A percentile compares a stretch with the other conserved stretches of the same genome.
These are phyloP conservation scores for Quercus alba DNA, from an alignment of 306 rosid species.

Conservation along the genomic window DNA sequence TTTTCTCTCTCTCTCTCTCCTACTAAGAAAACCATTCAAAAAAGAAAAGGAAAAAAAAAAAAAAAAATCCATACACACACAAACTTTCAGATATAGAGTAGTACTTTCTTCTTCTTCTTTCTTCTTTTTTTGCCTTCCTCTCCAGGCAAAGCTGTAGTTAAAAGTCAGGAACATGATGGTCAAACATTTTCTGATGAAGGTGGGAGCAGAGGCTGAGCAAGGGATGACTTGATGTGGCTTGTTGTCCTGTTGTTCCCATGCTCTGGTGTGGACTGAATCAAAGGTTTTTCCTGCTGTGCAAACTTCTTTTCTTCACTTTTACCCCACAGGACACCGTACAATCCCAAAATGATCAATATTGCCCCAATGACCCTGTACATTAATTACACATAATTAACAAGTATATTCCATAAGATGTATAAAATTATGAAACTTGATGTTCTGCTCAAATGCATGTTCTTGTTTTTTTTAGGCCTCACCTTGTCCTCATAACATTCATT, in stretches of 20 bases:
- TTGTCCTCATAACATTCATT: too few species aligned
- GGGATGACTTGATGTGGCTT: constrained; percentile 55
- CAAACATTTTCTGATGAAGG: constrained; percentile 80
- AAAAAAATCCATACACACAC: constrained; percentile 43
- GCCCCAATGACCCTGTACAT: constrained; percentile 88
- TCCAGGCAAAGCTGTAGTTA: constrained; percentile 24
- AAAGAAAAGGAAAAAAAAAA: background rate
- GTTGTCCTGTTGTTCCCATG: constrained; percentile 47
- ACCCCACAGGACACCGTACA: constrained; percentile 91
- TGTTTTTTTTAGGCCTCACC: too few species aligned
- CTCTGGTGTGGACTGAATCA: constrained; percentile 49
- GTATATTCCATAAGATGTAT: background rate
- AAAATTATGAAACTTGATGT: too few species aligned
- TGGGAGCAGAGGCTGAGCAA: constrained; percentile 81
- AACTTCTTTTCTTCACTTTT: constrained; percentile 77
- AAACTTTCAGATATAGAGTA: constrained; percentile 55
- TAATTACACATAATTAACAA: background rate
- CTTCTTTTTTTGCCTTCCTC: background rate
- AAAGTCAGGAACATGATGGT: constrained; percentile 31
- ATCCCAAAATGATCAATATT: constrained; percentile 67
- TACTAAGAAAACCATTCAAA: constrained; percentile 38
- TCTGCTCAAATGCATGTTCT: too few species aligned
- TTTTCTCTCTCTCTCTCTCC: constrained; percentile 18
- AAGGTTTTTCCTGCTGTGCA: constrained; percentile 57
- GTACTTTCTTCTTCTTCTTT: constrained; percentile 14